These are phyloP conservation scores for Candida hispaniensis DNA, from an alignment of 805 yeast species.

Conservation along the genomic window DNA sequence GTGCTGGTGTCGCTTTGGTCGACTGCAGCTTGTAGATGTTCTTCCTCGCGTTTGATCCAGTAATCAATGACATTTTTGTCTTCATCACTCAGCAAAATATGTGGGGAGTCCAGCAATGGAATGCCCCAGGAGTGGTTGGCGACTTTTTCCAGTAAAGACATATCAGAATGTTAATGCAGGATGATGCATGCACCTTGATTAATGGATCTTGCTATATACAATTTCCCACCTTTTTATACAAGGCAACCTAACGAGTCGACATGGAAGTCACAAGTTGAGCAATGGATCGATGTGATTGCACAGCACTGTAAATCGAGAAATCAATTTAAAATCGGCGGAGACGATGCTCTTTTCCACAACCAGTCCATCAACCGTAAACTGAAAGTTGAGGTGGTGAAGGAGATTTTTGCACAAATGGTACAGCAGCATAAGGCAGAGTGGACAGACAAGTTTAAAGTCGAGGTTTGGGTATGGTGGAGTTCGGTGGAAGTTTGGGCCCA, in stretches of 20 bases:
- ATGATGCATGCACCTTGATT: too few species aligned
- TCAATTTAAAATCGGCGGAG: conserved; percentile 39
- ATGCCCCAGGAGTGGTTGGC: too few species aligned
- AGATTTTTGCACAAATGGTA: conserved; percentile 49
- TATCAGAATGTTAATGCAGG: too few species aligned
- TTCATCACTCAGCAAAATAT: too few species aligned
- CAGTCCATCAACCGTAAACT: conserved; percentile 33
- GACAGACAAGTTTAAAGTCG: conserved; percentile 27
- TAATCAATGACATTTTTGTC: too few species aligned
- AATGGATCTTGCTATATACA: conserved; percentile 43
- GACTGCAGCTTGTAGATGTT: too few species aligned
- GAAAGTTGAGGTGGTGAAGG: conserved; percentile 43
- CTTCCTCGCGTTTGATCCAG: too few species aligned
- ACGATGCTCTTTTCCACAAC: conserved; percentile 26
- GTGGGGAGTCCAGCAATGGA: too few species aligned
- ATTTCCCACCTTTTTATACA: conserved; percentile 88
- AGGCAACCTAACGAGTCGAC: conserved; percentile 76
- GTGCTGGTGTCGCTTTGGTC: too few species aligned
- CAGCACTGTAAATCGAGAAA: conserved; percentile 47
- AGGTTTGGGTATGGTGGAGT: conserved; percentile 51
- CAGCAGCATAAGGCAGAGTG: conserved; percentile 47
- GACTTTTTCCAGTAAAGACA: too few species aligned
- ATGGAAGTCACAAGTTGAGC: conserved; percentile 61
- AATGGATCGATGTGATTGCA: conserved; percentile 62
- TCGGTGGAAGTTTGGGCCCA: conserved; percentile 59